A percentile compares a stretch with the other conserved stretches of the same genome.
These are phyloP conservation scores for Wickerhamiella azyma DNA, from an alignment of 805 yeast species.

Conservation along the genomic window DNA sequence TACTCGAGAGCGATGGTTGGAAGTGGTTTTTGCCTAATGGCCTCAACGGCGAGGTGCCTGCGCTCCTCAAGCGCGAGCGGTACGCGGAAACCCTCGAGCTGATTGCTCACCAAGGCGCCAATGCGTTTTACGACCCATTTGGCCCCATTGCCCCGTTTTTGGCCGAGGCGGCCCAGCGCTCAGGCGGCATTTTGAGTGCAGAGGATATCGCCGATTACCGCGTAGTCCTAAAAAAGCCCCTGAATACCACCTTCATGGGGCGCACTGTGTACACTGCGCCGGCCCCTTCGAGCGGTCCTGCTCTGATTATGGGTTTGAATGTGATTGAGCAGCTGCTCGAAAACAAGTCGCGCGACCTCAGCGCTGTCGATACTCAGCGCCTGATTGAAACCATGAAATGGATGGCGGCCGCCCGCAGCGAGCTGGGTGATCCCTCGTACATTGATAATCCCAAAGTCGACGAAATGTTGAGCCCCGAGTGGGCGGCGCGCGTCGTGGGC, in stretches of 20 bases:
- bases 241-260: constrained; percentile 31
- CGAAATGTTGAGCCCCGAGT: constrained; percentile 37
- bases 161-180: constrained; percentile 33
- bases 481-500: constrained; percentile 39
- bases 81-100: constrained; percentile 53
- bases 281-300: constrained; percentile 78
- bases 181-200: constrained; percentile 53
- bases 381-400: constrained; percentile 83
- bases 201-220: constrained; percentile 57
- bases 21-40: constrained; percentile 18
- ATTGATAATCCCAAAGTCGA: constrained; percentile 27
- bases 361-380: constrained; percentile 43
- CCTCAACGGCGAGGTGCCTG: neutral
- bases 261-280: constrained; percentile 41
- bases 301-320: constrained; percentile 59
- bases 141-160: constrained; percentile 58
- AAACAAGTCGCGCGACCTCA: constrained; percentile 31
- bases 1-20: constrained; percentile 21
- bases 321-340: constrained; percentile 39
- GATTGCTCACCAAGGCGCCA: constrained; percentile 66
- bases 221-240: constrained; percentile 33
- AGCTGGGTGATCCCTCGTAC: constrained; percentile 55
- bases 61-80: constrained; percentile 31
- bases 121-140: constrained; percentile 69
- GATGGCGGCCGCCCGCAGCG: constrained; percentile 77